Conservation (phyloP, 345 rosid genomes). For the Aethionema arabicum region DNA sequence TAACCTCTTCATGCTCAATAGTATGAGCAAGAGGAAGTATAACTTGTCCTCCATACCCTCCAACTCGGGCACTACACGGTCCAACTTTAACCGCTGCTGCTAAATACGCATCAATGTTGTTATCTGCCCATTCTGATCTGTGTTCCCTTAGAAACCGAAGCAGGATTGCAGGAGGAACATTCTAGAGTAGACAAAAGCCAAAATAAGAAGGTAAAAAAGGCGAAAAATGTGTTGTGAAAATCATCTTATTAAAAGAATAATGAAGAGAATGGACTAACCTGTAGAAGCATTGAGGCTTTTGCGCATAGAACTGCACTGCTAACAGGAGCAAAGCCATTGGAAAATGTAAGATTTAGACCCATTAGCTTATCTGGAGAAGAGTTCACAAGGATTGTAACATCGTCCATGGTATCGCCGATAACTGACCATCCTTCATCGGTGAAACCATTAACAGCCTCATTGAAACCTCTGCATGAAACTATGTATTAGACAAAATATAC, state of each 20-base stretch:
- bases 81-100: slow-evolving; percentile 97
- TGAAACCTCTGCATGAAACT: slow-evolving; percentile 68
- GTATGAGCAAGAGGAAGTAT: slow-evolving; percentile 97
- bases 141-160: slow-evolving; percentile 96
- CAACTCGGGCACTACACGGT: slow-evolving; percentile 82
- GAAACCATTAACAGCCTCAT: slow-evolving; percentile 94
- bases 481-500: slow-evolving; percentile 23
- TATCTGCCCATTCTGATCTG: slow-evolving; percentile 99
- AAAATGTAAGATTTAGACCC: slow-evolving; percentile 82
- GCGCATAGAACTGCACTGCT: slow-evolving; percentile 86
- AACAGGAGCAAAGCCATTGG: slow-evolving; percentile 82
- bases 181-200: slow-evolving; percentile 43
- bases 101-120: slow-evolving; percentile 86
- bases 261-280: slow-evolving; percentile 47
- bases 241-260: slow-evolving; percentile 3
- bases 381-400: slow-evolving; percentile 90
- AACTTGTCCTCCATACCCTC: slow-evolving; percentile 86
- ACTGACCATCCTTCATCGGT: slow-evolving; percentile 97
- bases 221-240: slow-evolving; percentile 10
- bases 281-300: slow-evolving; percentile 97
- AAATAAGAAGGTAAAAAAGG: neutral
- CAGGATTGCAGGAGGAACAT: slow-evolving; percentile 96
- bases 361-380: slow-evolving; percentile 92
- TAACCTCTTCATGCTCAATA: slow-evolving; percentile 94
- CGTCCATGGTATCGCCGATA: slow-evolving; percentile 94